Evolutionary conservation across 2,329 filamentous ascomycete genomes (phyloP), one percentile per base, ranked within the genome.

Genomic region (Ophiocordyceps sinensis): DNA sequence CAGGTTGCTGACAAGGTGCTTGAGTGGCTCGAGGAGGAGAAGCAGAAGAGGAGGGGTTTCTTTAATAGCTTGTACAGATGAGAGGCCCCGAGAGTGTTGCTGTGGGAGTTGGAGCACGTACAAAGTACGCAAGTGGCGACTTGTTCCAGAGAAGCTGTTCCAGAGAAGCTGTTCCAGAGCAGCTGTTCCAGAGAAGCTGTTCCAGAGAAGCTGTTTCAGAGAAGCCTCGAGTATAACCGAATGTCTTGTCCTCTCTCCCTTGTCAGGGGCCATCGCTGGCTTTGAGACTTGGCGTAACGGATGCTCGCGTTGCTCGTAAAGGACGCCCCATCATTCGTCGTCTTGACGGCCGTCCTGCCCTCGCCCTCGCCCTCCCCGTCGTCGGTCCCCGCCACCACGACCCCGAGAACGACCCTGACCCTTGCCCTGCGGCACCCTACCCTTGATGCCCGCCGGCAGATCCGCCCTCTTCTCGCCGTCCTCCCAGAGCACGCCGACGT

Each of bases 401-500:
- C 66, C 51, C 45, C 67, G 48, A 48, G 65, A 4, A 19, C 19
- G 19, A 19, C 19, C 19, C 19, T 19, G 47, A 44, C 64, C 60
- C 67, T 75, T 70, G 54, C 71, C 63, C 54, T 58, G 52, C 17
- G 72, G 73, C 31, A 63, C 52, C 41, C 60, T 61, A 26, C 64
- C 62, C 47, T 68, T 69, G 21, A 83, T 65, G 1, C 62, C 67
- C 37, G 68, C 65, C 40, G 83, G 85, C 51, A 89, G 63, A 53
- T 87, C 77, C 10, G 69, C 73, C 38, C 77, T 62, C 53, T 79
- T 70, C 52, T 75, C 64, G 0, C 87, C 87, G 49, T 81, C 71
- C 55, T 74, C 73, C 71, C 86, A 80, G 51, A 94, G 63, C 37
- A 83, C 65, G 0, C 75, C 77, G 1, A 80, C 68, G 29, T 72